Evolutionary conservation across 2,329 filamentous ascomycete species (phyloP).

Genomic region (Xylaria sp.): DNA sequence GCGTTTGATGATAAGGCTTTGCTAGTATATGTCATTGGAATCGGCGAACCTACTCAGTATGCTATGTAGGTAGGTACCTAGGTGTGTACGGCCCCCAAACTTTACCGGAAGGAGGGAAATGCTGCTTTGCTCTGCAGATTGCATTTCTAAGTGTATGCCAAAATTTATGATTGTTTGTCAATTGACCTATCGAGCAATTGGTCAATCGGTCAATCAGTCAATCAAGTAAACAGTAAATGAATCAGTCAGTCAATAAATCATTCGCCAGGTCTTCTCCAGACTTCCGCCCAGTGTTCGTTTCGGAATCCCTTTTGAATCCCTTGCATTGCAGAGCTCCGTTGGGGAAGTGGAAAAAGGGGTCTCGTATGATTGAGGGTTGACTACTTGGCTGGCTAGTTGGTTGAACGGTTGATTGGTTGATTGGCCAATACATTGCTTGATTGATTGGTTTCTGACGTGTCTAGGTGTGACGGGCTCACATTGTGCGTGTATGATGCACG

Average conservation of each 20-base stretch:
- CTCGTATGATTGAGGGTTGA: too few relatives aligned
- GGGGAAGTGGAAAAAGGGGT: slow-evolving; percentile 3
- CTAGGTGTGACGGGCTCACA: not conserved
- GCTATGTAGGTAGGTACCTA: too few relatives aligned
- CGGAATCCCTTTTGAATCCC: not conserved
- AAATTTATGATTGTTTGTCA: not conserved
- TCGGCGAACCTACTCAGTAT: too few relatives aligned
- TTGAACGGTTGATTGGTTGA: too few relatives aligned
- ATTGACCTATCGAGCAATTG: not conserved
- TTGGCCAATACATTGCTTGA: too few relatives aligned
- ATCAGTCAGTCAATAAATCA: too few relatives aligned
- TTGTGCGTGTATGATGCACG: not conserved
- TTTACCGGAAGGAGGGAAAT: not conserved
- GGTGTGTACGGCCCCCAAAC: not conserved
- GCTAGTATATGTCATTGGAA: too few relatives aligned
- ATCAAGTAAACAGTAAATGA: too few relatives aligned
- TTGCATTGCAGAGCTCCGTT: not conserved
- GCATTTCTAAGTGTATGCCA: too few relatives aligned
- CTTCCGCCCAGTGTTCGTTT: not conserved
- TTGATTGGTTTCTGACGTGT: not conserved
- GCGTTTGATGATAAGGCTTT: not conserved
- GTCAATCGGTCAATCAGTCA: not conserved
- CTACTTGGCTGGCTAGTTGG: too few relatives aligned
- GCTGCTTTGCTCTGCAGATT: not conserved
- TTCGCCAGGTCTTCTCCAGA: too few relatives aligned